Evolutionary conservation across 805 yeast species (phyloP), one percentile per base, ranked within the genome.

Genomic region (Kuraishia hungarica): DNA sequence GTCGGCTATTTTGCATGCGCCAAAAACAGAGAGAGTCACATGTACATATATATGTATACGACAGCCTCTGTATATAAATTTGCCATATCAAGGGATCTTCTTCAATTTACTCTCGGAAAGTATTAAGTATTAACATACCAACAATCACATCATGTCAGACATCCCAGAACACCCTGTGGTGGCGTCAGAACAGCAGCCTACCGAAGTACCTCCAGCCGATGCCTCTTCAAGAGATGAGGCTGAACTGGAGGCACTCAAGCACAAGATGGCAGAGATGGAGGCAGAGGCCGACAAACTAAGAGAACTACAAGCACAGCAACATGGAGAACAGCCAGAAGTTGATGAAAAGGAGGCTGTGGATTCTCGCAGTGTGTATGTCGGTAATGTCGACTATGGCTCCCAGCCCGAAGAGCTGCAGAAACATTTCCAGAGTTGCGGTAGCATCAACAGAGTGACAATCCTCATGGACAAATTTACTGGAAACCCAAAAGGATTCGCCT

Each of bases 401-500:
- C 79, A 87, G 22, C 92, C 96, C 46, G 82, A 83, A 58, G 96
- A 89, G 62, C 73, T 89, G 39, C 91, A 87, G 64, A 80, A 84
- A 56, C 86, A 84, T 59, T 87, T 89, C 69, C 77, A 80, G 53
- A 69, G 79, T 11, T 83, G 83, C 51, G 96, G 96, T 1, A 77
- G 79, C 20, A 87, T 90, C 54, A 84, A 87, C 64, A 78, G 96
- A 62, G 90, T 89, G 39, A 89, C 94, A 2, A 89, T 90, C 51
- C 71, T 86, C 67, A 74, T 80, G 55, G 88, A 89, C 70, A 86
- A 84, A 67, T 69, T 72, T 61, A 83, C 94, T 0, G 96, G 96
- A 6, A 85, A 80, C 59, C 94, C 97, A 50, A 86, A 86, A 69
- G 97, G 97, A 1, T 89, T 78, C 71, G 96, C 96, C 1, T 90